Evolutionary conservation across 2,329 filamentous ascomycete species (phyloP).

Genomic region (Corinectria fuckeliana): DNA sequence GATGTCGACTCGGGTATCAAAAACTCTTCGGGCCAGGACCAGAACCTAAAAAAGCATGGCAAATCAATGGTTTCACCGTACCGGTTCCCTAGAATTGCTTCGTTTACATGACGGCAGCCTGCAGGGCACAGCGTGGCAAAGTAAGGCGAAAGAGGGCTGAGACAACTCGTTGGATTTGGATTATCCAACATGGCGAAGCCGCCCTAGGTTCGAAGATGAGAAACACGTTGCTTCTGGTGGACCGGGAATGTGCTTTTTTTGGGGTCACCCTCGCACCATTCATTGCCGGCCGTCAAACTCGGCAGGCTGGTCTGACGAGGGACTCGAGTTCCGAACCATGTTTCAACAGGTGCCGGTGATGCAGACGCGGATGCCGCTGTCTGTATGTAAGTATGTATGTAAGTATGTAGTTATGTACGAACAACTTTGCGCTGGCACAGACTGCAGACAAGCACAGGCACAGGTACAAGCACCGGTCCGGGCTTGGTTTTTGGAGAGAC

Average conservation of each 20-base stretch:
- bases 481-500: conserved; percentile 6
- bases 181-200: conserved; percentile 5
- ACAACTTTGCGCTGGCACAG: conserved; percentile 18
- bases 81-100: not conserved
- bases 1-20: conserved; percentile 19
- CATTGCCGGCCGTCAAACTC: conserved; percentile 3
- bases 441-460: conserved; percentile 15
- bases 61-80: conserved; percentile 8
- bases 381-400: not conserved
- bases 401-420: not conserved
- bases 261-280: conserved; percentile 2
- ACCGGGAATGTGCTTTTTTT: not conserved
- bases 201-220: not conserved
- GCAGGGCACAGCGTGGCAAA: not conserved
- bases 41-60: conserved; percentile 1
- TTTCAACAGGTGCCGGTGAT: not conserved
- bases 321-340: not conserved
- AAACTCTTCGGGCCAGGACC: not conserved
- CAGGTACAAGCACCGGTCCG: conserved; percentile 3
- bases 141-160: conserved; percentile 1
- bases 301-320: conserved; percentile 15
- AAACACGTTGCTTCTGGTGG: not conserved
- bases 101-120: conserved; percentile 3
- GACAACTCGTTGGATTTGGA: conserved; percentile 10
- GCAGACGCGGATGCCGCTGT: not conserved